Evolutionary conservation across 2,329 filamentous ascomycete genomes (phyloP).

Genomic region (Knufia fluminis): DNA sequence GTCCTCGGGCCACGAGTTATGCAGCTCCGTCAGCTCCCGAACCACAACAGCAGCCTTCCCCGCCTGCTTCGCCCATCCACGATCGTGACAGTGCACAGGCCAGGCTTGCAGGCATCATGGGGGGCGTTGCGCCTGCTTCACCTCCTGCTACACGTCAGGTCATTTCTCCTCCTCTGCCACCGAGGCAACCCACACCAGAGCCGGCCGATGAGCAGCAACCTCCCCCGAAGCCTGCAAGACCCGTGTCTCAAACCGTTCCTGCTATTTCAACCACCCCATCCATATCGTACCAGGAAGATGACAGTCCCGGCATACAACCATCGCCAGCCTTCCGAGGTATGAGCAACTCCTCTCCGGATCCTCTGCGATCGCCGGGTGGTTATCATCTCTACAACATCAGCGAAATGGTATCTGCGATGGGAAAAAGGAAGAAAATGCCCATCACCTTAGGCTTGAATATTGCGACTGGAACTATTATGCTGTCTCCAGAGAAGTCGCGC

Average conservation of each 20-base stretch:
- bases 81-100: slow-evolving; percentile 42
- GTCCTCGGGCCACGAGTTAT: slow-evolving; percentile 7
- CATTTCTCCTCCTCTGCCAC: slow-evolving; percentile 33
- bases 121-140: slow-evolving; percentile 26
- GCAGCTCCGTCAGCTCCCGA: slow-evolving; percentile 14
- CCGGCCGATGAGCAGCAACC: slow-evolving; percentile 55
- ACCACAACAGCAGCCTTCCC: slow-evolving; percentile 16
- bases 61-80: slow-evolving; percentile 26
- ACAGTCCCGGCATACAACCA: slow-evolving; percentile 36
- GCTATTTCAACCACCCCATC: slow-evolving; percentile 34
- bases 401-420: slow-evolving; percentile 94
- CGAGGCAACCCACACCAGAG: slow-evolving; percentile 53
- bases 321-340: slow-evolving; percentile 48
- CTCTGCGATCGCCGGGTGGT: slow-evolving; percentile 56
- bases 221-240: slow-evolving; percentile 55
- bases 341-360: slow-evolving; percentile 34
- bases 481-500: slow-evolving; percentile 73
- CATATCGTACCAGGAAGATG: slow-evolving; percentile 29
- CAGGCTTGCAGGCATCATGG: slow-evolving; percentile 45
- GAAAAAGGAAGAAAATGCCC: slow-evolving; percentile 95
- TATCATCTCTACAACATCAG: slow-evolving; percentile 96
- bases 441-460: slow-evolving; percentile 94
- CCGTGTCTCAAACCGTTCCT: slow-evolving; percentile 40
- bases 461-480: slow-evolving; percentile 76
- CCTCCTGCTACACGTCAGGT: slow-evolving; percentile 26